Evolutionary conservation across 768 basidiomycete species (phyloP), one percentile per base, ranked within the genome.

Genomic region (Termitomyces titanicus): DNA sequence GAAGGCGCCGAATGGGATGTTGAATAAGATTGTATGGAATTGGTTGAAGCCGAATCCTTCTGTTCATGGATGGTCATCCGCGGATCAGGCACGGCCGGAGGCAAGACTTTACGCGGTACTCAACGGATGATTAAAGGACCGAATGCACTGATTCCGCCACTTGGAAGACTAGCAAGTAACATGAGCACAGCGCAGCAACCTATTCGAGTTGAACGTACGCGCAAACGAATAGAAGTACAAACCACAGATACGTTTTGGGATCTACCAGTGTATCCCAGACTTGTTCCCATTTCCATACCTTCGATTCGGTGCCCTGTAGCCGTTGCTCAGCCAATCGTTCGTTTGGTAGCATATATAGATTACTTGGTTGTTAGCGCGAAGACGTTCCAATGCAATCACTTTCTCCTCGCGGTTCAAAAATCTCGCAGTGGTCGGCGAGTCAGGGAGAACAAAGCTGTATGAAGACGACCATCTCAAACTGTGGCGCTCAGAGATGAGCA

Each of bases 281-380:
- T 62, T 79, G 77, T 5, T 72, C 66, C 72, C 72, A 73, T 62
- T 78, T 79, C 74, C 75, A 78, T 4, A 70, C 66, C 58, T 79
- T 79, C 10, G 71, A 68, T 57, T 78, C 77, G 5, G 70, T 74
- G 22, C 72, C 76, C 72, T 69, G 38, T 5, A 40, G 17, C n/a
- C 2, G 37, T 18, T 10, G 43, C 6, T 27, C 18, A 18, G 22
- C n/a, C n/a, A n/a, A n/a, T 52, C 11, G 15, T 34, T 9, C 43
- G 25, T 22, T 17, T 13, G 8, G 18, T 5, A 56, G 38, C 39
- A 24, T 22, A 20, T 29, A 47, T 47, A n/a, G 9, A 29, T 27
- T 37, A 69, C 70, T 63, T 74, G 73, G 56, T 78, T 77, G 55
- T 79, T 79, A 9, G 68, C 72, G 0, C 72, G 65, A 25, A 79